Percentiles rank a stretch among this genome's conserved stretches.
These are phyloP conservation scores for Blastomyces parvus DNA, from an alignment of 2,329 filamentous ascomycete species.

Conservation along the genomic window DNA sequence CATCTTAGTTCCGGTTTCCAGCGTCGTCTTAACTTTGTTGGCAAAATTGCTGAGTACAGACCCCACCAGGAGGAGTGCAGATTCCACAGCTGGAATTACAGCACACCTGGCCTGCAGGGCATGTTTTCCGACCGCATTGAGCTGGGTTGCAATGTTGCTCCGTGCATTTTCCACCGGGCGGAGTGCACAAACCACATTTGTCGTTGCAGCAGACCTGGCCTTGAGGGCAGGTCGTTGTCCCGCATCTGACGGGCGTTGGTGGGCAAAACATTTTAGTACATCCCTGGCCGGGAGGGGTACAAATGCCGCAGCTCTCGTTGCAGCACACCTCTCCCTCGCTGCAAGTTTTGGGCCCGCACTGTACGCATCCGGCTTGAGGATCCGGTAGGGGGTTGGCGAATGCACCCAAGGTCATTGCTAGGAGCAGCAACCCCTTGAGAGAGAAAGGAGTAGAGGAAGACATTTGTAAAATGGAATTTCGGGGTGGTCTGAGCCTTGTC, in stretches of 20 bases:
- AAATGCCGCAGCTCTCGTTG: constrained; percentile 6
- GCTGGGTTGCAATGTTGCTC: background rate
- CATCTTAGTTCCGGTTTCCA: background rate
- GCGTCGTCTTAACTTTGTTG: background rate
- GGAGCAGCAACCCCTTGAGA: constrained; percentile 3
- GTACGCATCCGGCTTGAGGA: background rate
- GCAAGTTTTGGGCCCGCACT: background rate
- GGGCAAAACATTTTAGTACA: background rate
- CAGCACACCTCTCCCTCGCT: background rate
- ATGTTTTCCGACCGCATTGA: background rate
- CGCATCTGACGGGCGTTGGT: background rate
- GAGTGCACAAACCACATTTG: constrained; percentile 5
- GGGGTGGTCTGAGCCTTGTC: background rate
- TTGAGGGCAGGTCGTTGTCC: background rate
- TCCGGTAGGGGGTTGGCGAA: constrained; percentile 2
- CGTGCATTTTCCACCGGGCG: constrained; percentile 3
- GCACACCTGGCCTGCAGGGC: constrained; percentile 1
- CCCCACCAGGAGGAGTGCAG: constrained; percentile 2
- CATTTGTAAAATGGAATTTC: background rate
- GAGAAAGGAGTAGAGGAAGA: background rate
- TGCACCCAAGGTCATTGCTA: background rate
- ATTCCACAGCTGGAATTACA: constrained; percentile 4
- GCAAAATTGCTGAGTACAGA: constrained; percentile 1
- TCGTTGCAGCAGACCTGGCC: constrained; percentile 6
- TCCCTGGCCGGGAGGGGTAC: background rate